Evolutionary conservation across 169 alveolate species (phyloP).

Genomic region (Plasmodium vinckei): DNA sequence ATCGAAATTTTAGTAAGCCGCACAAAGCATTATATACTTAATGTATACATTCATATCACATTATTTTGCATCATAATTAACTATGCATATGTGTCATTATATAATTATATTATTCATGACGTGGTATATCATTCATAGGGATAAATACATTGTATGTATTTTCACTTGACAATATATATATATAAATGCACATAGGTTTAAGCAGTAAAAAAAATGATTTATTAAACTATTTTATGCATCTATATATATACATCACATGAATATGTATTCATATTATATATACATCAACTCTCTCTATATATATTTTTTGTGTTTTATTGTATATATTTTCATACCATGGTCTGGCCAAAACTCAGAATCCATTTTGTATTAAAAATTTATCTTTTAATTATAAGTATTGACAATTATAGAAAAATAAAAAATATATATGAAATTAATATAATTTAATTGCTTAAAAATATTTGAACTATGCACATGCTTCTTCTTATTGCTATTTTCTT

Average conservation of each 20-base stretch:
- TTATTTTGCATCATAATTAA: too few species aligned
- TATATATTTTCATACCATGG: conserved; percentile 21
- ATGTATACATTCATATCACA: too few species aligned
- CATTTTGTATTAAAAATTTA: neutral
- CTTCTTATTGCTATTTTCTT: neutral
- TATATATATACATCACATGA: neutral
- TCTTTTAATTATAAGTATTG: conserved; percentile 3
- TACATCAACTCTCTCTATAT: neutral
- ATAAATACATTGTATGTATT: neutral
- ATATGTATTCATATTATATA: neutral
- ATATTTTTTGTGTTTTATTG: neutral
- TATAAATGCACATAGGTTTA: neutral
- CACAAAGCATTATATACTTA: too few species aligned
- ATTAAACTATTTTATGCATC: neutral
- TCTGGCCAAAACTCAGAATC: conserved; percentile 64
- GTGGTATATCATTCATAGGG: too few species aligned
- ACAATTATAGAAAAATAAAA: neutral
- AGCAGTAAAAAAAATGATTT: neutral
- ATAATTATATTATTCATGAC: too few species aligned
- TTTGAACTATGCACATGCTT: conserved; percentile 12
- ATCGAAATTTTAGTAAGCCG: too few species aligned
- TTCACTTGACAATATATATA: neutral
- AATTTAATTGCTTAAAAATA: conserved; percentile 2
- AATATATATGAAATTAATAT: conserved; percentile 4
- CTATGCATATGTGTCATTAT: too few species aligned